phyloP scores from a whole-genome alignment of 2,329 filamentous ascomycete species.

The Aspergillus cejpii region DNA sequence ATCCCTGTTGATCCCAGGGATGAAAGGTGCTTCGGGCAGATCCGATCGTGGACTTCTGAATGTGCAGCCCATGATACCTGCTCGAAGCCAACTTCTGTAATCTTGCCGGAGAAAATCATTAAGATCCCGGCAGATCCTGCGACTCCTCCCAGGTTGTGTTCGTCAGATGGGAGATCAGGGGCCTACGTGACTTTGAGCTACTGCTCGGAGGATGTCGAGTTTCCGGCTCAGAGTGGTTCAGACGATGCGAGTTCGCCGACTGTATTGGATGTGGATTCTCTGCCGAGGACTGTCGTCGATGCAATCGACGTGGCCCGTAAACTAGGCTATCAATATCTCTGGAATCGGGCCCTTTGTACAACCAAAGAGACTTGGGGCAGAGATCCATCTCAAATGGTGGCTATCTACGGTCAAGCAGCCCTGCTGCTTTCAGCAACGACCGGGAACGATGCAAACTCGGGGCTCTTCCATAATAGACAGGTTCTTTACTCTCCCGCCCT shows the following conservation, averaged over 20 bases:
- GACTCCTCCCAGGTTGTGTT: not conserved
- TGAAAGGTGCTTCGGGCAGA: not conserved
- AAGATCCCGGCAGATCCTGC: not conserved
- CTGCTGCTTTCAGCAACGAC: not conserved
- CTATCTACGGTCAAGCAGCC: not conserved
- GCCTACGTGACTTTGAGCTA: not conserved
- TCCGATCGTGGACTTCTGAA: not conserved
- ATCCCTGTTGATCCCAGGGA: not conserved
- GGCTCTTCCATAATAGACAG: not conserved
- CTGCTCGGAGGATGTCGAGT: not conserved
- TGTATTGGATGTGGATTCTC: not conserved
- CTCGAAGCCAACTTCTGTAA: not conserved
- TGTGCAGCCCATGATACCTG: not conserved
- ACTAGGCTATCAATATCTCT: not conserved
- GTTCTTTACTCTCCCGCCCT: not conserved
- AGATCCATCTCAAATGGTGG: not conserved
- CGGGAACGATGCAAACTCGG: not conserved
- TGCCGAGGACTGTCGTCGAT: not conserved
- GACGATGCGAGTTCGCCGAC: not conserved
- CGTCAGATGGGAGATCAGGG: not conserved
- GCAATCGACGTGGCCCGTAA: not conserved
- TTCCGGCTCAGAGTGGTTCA: not conserved
- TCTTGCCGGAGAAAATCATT: not conserved
- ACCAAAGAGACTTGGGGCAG: not conserved
- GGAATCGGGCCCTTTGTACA: not conserved